Conservation (phyloP, 768 basidiomycete species). For the Lactifluus volemus region DNA sequence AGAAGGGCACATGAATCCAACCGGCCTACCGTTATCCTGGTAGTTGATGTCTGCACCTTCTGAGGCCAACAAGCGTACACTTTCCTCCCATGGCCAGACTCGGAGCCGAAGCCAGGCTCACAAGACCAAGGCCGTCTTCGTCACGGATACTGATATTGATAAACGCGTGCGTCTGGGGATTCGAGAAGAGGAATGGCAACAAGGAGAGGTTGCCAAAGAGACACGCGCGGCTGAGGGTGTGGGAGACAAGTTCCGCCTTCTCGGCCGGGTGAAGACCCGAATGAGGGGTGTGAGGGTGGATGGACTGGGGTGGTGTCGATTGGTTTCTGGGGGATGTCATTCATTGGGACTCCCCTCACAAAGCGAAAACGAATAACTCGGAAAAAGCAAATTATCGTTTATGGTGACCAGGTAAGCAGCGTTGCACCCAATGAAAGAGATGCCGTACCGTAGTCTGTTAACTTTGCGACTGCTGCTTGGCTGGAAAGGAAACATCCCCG, state of each 20-base stretch:
- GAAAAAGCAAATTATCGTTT: too few relatives aligned
- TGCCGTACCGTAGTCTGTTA: neutral
- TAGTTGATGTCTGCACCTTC: slow-evolving; percentile 62
- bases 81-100: slow-evolving; percentile 81
- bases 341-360: neutral
- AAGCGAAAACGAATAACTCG: too few relatives aligned
- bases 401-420: too few relatives aligned
- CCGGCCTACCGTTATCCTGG: slow-evolving; percentile 56
- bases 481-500: slow-evolving; percentile 1
- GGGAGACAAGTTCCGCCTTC: slow-evolving; percentile 59
- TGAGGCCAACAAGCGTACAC: slow-evolving; percentile 66
- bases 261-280: slow-evolving; percentile 62
- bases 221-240: slow-evolving; percentile 68
- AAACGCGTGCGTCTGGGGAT: slow-evolving; percentile 54
- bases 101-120: slow-evolving; percentile 76
- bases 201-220: slow-evolving; percentile 68
- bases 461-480: slow-evolving; percentile 3
- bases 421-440: neutral
- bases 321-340: slow-evolving; percentile 29
- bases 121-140: slow-evolving; percentile 77
- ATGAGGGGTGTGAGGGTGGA: slow-evolving; percentile 50
- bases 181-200: slow-evolving; percentile 62
- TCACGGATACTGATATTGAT: slow-evolving; percentile 66
- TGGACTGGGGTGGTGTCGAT: slow-evolving; percentile 57
- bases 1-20: neutral